Percentiles rank a stretch among this genome's conserved stretches.
Conservation (phyloP, 495 filamentous ascomycete genomes). For the Penicillium soppii region DNA sequence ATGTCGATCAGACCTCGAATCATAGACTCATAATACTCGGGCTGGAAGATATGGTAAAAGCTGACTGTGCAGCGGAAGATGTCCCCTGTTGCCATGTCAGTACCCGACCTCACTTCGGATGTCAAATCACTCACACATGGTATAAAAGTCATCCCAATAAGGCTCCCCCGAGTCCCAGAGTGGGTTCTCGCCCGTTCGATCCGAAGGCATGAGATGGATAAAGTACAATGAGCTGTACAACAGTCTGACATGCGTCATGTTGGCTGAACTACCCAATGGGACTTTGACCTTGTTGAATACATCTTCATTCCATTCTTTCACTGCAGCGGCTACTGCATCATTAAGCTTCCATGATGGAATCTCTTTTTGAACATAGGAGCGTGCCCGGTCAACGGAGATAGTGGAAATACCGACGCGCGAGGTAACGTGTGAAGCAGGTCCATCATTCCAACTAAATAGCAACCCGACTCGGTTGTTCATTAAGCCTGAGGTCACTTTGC, state of each 20-base stretch:
- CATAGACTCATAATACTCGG: conserved; percentile 59
- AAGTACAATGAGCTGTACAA: conserved; percentile 71
- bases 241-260: conserved; percentile 62
- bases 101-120: background rate
- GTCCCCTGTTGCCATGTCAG: conserved; percentile 38
- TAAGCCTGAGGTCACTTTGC: conserved; percentile 29
- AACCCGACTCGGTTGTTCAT: conserved; percentile 39
- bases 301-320: conserved; percentile 60
- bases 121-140: conserved; percentile 27
- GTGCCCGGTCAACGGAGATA: conserved; percentile 24
- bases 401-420: conserved; percentile 64
- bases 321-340: conserved; percentile 47
- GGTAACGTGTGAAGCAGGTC: conserved; percentile 34
- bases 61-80: conserved; percentile 40
- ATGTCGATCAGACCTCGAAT: conserved; percentile 55
- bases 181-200: conserved; percentile 74
- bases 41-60: conserved; percentile 68
- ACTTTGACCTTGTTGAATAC: conserved; percentile 60
- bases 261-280: conserved; percentile 46
- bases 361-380: conserved; percentile 56
- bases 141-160: conserved; percentile 63
- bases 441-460: conserved; percentile 32
- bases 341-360: conserved; percentile 54
- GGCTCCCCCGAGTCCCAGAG: conserved; percentile 65
- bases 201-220: conserved; percentile 66